Evolutionary conservation across 768 basidiomycete species (phyloP), one percentile per base, ranked within the genome.

Genomic region (Xanthoconium purpureum): DNA sequence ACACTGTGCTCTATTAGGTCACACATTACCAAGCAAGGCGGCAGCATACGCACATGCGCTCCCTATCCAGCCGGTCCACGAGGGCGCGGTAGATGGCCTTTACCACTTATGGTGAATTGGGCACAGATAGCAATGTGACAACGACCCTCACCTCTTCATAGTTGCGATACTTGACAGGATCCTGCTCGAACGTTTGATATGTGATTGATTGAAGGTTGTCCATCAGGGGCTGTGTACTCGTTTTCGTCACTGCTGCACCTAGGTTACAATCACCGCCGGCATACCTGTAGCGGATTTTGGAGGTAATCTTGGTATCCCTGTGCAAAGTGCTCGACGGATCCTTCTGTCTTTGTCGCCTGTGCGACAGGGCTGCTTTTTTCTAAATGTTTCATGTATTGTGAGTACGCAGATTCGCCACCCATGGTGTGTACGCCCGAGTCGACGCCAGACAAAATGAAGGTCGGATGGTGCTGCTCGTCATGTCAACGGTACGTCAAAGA

Each of bases 111-210:
- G 44, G 57, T 57, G 47, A 52, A 58, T 54, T 47, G 47, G 37
- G 53, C 52, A 38, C 45, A 50, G 57, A 47, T 29, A 49, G 38
- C 45, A 54, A 50, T 49, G 58, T 58, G 50, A 56, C 36, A 32
- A 45, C 44, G 6, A 49, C 40, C 50, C 47, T 73, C 47, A 88
- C 91, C 80, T 96, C 91, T 75, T 99, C 97, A 69, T 99, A 99
- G 64, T 92, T 87, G 54, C 80, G 73, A 69, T 99, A 99, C 72
- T 99, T 99, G 57, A 98, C 87, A 4, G 97, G 96, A 75, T 98
- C 97, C 69, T 94, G 85, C 67, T 99, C 97, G 66, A 99, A 99
- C 3, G 92, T 94, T 68, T 98, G 94, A 72, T 99, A 99, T 12
- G 94, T 98, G 61, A 88, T 83, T 63, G 93, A 95, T 67, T 91